Base-by-base conservation (phyloP, 768 basidiomycete species). In the Kwoniella sp. region DNA sequence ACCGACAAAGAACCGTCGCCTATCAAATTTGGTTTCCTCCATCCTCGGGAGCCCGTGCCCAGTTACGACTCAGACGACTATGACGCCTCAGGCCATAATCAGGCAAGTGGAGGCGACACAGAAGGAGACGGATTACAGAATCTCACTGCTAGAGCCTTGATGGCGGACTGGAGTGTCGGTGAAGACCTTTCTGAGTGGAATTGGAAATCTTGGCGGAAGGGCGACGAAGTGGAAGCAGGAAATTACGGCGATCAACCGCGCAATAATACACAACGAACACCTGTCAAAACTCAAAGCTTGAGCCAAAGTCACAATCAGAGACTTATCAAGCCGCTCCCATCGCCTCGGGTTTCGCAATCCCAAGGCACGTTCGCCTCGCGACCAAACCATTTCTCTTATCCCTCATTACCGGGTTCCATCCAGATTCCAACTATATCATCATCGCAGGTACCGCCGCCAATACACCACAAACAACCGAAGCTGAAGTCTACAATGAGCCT, bases 301-400 rank as follows among this genome's bases (percentile, higher is more conserved):
- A 25, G 30, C n/a, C 49, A 60, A 22, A 49, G 27, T 10, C 24
- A 25, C 25, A 53, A n/a, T 22, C 26, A 50, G 55, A 65, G 64
- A 37, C 46, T 53, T 3, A 62, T 67, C 40, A 56, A 57, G 55
- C 65, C 65, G 5, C 33, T 67, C 37, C 65, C 65, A 19, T 67
- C 64, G 19, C 55, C 53, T 1, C 47, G 37, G 29, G 24, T 27
- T 1, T 44, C 59, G 13, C 58, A 29, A 37, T 50, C 40, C 17
- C 40, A 10, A 4, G n/a, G 33, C 10, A 19, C 40, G 7, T 44
- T 44, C 17, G 40, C 17, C 40, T 44, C 40, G 17, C 40, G 17
- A 19, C 40, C 7, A 19, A 6, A 44, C 17, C 40, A 44, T 19
- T 44, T 9, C 40, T 44, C 40, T 9, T 44, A 44, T 19, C 40